Conservation (phyloP, 2,329 filamentous ascomycete genomes). For the Blastomyces silverae region DNA sequence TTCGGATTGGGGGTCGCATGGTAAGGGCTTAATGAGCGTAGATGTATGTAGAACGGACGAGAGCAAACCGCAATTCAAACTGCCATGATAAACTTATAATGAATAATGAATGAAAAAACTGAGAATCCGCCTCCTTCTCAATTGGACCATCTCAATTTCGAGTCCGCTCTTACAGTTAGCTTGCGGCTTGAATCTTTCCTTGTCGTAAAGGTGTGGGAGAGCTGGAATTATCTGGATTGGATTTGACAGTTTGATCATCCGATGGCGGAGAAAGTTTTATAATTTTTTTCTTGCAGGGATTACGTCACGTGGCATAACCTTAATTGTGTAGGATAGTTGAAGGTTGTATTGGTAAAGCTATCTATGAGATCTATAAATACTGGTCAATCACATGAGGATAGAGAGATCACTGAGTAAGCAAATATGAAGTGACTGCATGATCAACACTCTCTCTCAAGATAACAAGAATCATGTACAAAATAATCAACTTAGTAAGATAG, state of each 20-base stretch:
- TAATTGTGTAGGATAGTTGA: too few relatives aligned
- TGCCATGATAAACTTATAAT: conserved; percentile 3
- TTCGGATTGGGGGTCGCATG: conserved; percentile 17
- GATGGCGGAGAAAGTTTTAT: conserved; percentile 2
- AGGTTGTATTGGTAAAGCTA: too few relatives aligned
- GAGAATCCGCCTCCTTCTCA: not conserved
- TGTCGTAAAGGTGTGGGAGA: not conserved
- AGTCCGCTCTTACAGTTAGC: not conserved
- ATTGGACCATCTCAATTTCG: not conserved
- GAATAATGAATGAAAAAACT: not conserved
- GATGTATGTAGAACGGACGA: not conserved
- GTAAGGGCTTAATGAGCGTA: not conserved
- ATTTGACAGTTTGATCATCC: not conserved
- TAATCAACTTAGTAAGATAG: too few relatives aligned
- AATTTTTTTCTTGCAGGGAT: not conserved
- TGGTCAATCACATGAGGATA: too few relatives aligned
- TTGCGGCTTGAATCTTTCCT: not conserved
- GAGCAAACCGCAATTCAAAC: not conserved
- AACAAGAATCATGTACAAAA: too few relatives aligned
- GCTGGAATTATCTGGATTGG: not conserved
- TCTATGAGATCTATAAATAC: too few relatives aligned
- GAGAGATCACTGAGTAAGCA: too few relatives aligned
- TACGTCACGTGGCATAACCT: not conserved
- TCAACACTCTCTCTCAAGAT: too few relatives aligned
- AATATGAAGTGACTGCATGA: too few relatives aligned